Evolutionary conservation across 495 filamentous ascomycete species (phyloP), one percentile per base, ranked within the genome.

Genomic region (Neurospora sp.): DNA sequence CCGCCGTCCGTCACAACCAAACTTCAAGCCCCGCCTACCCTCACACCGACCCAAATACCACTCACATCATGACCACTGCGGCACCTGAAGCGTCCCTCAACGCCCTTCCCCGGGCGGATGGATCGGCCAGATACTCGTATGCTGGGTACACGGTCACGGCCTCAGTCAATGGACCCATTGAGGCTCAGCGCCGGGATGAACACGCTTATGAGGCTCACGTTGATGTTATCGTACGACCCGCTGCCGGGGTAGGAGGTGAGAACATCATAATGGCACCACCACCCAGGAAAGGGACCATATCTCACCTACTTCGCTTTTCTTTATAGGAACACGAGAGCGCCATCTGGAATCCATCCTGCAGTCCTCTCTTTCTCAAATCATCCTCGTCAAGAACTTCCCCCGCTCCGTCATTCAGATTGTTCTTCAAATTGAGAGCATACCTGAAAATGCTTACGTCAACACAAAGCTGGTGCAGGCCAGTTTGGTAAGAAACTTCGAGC

Each of bases 121-220:
- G 96, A 69, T 98, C 96, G 70, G 94, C 94, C 10, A 92, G 88
- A 40, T 95, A 93, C 79, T 89, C 90, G 18, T 85, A 88, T 72
- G 90, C 91, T 68, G 92, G 92, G 41, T 97, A 92, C 81, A 90
- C 89, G 69, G 87, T 98, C 74, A 88, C 96, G 68, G 93, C 90
- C 70, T 89, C 93, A 14, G 93, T 96, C 74, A 97, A 95, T 80
- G 96, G 93, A 0, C 96, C 96, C n/a, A 87, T 98, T 75, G 95
- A 98, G 82, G 93, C 94, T 22, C 89, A 88, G 74, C 89, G 94
- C 75, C 88, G 92, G 75, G 95, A 97, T 77, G 91, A 97, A 76
- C 88, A 93, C 71, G 91, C 96, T 18, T 93, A 96, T 81, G 94
- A 97, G 83, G 93, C 96, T 35, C 90, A 89, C 69, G 84, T 99